Percentiles rank a stretch among this genome's conserved stretches.
phyloP scores from a whole-genome alignment of 1,139 yeast genomes.

The Yamadazyma dushanensis region DNA sequence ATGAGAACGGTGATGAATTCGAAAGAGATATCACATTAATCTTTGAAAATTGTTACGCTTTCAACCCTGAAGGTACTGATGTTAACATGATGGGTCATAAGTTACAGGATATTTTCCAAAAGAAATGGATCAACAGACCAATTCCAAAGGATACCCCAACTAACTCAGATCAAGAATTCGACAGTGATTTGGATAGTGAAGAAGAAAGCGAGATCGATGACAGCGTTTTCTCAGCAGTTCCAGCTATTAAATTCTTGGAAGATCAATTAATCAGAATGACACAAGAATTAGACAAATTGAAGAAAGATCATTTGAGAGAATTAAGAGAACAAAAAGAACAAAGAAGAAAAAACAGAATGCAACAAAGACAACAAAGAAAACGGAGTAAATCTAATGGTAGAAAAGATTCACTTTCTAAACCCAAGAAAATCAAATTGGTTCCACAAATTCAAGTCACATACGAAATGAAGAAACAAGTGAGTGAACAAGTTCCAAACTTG shows the following conservation, averaged over 20 bases:
- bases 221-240: slow-evolving; percentile 66
- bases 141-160: slow-evolving; percentile 58
- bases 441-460: slow-evolving; percentile 59
- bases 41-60: slow-evolving; percentile 83
- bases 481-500: slow-evolving; percentile 78
- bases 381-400: slow-evolving; percentile 10
- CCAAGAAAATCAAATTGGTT: slow-evolving; percentile 16
- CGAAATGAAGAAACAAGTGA: slow-evolving; percentile 94
- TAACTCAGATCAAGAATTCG: slow-evolving; percentile 32
- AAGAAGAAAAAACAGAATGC: slow-evolving; percentile 44
- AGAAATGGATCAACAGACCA: slow-evolving; percentile 91
- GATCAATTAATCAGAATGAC: slow-evolving; percentile 85
- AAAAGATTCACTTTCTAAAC: slow-evolving; percentile 1
- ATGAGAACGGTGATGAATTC: slow-evolving; percentile 86
- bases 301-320: slow-evolving; percentile 66
- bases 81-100: slow-evolving; percentile 95
- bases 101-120: slow-evolving; percentile 80
- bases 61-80: slow-evolving; percentile 95
- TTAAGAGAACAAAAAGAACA: slow-evolving; percentile 47
- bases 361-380: slow-evolving; percentile 38
- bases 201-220: slow-evolving; percentile 77
- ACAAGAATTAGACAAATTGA: slow-evolving; percentile 77
- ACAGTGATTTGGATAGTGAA: slow-evolving; percentile 41
- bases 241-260: slow-evolving; percentile 87
- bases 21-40: slow-evolving; percentile 80